A percentile compares a stretch with the other conserved stretches of the same genome.
Evolutionary conservation across 1,284 basidiomycete species (phyloP).

Genomic region (Ceratobasidium sp.): DNA sequence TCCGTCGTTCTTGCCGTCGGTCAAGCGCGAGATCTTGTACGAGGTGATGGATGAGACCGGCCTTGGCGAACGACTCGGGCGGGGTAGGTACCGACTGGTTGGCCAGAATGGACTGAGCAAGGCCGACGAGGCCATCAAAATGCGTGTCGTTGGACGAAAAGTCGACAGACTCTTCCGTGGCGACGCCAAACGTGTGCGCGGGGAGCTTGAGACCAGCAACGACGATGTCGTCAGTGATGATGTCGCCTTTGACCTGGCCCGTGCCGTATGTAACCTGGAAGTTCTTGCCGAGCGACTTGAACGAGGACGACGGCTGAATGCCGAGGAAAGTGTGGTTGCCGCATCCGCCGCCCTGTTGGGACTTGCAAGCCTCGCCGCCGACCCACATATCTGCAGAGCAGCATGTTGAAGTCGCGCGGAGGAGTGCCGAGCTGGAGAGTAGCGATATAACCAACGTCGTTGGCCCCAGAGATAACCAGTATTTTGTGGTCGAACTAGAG

Average conservation of each 20-base stretch:
- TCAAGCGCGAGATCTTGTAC: too few species aligned
- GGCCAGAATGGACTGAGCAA: conserved; percentile 78
- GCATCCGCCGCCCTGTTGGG: conserved; percentile 58
- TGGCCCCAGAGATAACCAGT: conserved; percentile 50
- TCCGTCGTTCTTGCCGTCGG: conserved; percentile 80
- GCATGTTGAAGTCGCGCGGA: conserved; percentile 74
- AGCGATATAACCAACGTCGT: conserved; percentile 73
- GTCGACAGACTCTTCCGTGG: too few species aligned
- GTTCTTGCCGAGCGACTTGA: conserved; percentile 63
- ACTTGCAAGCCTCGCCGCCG: conserved; percentile 66
- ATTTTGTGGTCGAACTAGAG: conserved; percentile 50
- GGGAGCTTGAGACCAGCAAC: conserved; percentile 73
- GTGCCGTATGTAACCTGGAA: conserved; percentile 78
- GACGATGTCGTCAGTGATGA: conserved; percentile 73
- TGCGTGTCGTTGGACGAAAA: conserved; percentile 57
- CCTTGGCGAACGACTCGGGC: conserved; percentile 74
- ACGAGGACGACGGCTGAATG: conserved; percentile 69
- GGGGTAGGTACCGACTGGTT: conserved; percentile 75
- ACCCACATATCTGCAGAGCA: conserved; percentile 90
- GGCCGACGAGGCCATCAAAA: conserved; percentile 88
- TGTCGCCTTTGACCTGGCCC: conserved; percentile 73
- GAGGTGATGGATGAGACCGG: conserved; percentile 75
- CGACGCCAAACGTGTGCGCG: too few species aligned
- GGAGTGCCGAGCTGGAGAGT: conserved; percentile 82
- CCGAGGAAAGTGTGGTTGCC: too few species aligned